phyloP scores from a whole-genome alignment of 2,329 filamentous ascomycete genomes.

The Cladosporium phlei region DNA sequence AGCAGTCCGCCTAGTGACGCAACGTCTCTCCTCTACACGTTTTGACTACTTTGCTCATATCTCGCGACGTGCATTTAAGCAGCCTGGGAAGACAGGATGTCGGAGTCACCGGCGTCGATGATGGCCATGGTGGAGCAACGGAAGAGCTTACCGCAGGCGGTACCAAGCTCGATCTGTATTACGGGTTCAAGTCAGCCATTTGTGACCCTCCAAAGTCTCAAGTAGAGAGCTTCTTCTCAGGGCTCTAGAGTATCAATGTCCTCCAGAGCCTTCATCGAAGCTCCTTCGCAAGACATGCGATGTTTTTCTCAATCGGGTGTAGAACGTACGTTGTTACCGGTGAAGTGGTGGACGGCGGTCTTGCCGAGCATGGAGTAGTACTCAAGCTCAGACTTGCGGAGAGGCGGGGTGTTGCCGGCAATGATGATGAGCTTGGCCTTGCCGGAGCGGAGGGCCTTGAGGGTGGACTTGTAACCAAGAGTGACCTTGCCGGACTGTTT shows the following conservation, averaged over 20 bases:
- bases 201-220: slow-evolving; percentile 76
- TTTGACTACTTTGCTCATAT: slow-evolving; percentile 14
- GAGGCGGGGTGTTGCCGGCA: slow-evolving; percentile 90
- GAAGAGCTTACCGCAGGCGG: slow-evolving; percentile 98
- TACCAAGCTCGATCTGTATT: slow-evolving; percentile 89
- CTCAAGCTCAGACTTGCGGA: slow-evolving; percentile 90
- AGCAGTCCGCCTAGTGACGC: neutral
- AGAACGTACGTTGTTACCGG: slow-evolving; percentile 92
- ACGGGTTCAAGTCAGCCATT: slow-evolving; percentile 39
- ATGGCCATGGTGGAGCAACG: slow-evolving; percentile 67
- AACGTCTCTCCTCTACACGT: slow-evolving; percentile 5
- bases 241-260: slow-evolving; percentile 49
- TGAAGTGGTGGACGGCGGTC: slow-evolving; percentile 95
- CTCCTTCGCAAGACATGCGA: slow-evolving; percentile 33
- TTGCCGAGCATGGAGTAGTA: slow-evolving; percentile 92
- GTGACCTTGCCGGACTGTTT: slow-evolving; percentile 59
- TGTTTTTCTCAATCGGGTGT: slow-evolving; percentile 14
- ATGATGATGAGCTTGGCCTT: slow-evolving; percentile 99
- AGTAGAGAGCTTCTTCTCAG: slow-evolving; percentile 75
- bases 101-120: slow-evolving; percentile 15
- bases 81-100: slow-evolving; percentile 71
- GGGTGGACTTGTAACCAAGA: slow-evolving; percentile 82
- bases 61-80: slow-evolving; percentile 29
- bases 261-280: slow-evolving; percentile 31
- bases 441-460: slow-evolving; percentile 86